These are phyloP conservation scores for Silene vulgaris DNA, from an alignment of 179 eudicot genomes.

Conservation along the genomic window DNA sequence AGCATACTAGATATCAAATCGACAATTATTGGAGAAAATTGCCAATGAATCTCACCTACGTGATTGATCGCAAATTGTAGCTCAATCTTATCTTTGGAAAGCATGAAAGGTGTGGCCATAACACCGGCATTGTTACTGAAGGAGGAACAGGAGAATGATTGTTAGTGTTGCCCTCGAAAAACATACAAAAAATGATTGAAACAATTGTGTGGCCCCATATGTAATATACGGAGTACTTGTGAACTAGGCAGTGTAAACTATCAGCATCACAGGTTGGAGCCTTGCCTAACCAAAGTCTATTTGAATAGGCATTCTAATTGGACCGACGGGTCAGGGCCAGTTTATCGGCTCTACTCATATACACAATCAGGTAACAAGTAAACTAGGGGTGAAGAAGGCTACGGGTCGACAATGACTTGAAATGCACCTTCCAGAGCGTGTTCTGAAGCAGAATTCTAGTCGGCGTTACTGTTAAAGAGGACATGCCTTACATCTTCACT, in stretches of 20 bases:
- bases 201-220: too few species aligned
- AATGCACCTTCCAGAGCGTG: background rate
- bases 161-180: background rate
- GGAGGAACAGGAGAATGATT: background rate
- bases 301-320: too few species aligned
- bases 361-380: too few species aligned
- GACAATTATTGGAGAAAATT: background rate
- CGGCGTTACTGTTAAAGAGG: too few species aligned
- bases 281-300: too few species aligned
- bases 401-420: background rate
- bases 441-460: background rate
- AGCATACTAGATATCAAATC: background rate
- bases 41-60: constrained; percentile 37
- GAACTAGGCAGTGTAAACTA: too few species aligned
- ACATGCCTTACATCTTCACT: too few species aligned
- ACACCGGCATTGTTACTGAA: constrained; percentile 70
- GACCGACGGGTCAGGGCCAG: too few species aligned
- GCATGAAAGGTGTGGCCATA: constrained; percentile 49
- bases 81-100: constrained; percentile 62
- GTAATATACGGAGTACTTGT: too few species aligned
- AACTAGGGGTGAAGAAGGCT: background rate
- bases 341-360: too few species aligned
- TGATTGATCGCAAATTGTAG: constrained; percentile 70
- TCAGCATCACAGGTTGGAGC: too few species aligned
- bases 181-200: background rate